A percentile compares a stretch with the other conserved stretches of the same genome.
Evolutionary conservation across 2,329 filamentous ascomycete genomes (phyloP).

Genomic region (Talaromyces sp.): DNA sequence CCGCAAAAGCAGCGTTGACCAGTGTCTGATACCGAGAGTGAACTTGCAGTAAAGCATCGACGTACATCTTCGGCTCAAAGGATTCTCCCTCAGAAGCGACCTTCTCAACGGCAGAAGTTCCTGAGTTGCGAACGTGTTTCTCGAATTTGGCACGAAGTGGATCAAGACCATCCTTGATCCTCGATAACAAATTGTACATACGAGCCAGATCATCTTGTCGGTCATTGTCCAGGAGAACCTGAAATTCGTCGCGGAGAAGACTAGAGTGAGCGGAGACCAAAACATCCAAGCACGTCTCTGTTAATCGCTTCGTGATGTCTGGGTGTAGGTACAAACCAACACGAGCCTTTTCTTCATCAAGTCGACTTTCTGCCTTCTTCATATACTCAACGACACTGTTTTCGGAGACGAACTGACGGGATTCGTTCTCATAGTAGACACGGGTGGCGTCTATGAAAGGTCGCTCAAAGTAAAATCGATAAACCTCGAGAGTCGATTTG

Average conservation of each 20-base stretch:
- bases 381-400: constrained; percentile 99
- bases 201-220: constrained; percentile 91
- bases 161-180: constrained; percentile 87
- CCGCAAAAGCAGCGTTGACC: constrained; percentile 87
- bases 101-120: constrained; percentile 83
- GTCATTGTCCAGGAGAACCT: constrained; percentile 87
- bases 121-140: constrained; percentile 85
- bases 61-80: constrained; percentile 93
- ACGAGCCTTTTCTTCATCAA: constrained; percentile 91
- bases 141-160: constrained; percentile 85
- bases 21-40: constrained; percentile 90
- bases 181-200: constrained; percentile 88
- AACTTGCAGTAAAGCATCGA: constrained; percentile 89
- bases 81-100: constrained; percentile 82
- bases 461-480: constrained; percentile 85
- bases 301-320: constrained; percentile 80
- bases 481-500: constrained; percentile 93
- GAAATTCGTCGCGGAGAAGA: constrained; percentile 92
- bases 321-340: constrained; percentile 87
- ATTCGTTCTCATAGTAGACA: constrained; percentile 85
- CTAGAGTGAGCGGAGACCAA: constrained; percentile 83
- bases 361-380: constrained; percentile 92
- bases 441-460: constrained; percentile 85
- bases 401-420: constrained; percentile 88
- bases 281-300: constrained; percentile 81